These are phyloP conservation scores for Lichenothelia convexa DNA, from an alignment of 495 filamentous ascomycete genomes.

Conservation along the genomic window DNA sequence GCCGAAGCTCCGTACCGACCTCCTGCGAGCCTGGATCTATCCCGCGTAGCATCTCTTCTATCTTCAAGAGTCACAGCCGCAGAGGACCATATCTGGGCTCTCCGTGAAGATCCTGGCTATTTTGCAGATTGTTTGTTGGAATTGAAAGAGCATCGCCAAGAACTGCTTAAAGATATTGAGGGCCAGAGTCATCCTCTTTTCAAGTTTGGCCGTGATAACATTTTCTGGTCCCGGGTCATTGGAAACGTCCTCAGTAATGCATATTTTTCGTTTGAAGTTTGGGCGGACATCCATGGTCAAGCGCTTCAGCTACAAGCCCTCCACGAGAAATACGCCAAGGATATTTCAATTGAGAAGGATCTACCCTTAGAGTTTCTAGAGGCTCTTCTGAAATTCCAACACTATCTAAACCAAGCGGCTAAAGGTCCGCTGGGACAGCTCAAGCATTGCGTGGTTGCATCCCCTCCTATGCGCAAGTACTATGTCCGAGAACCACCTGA, in stretches of 20 bases:
- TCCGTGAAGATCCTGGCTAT: slow-evolving; percentile 39
- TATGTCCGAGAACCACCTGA: slow-evolving; percentile 14
- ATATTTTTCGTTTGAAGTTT: slow-evolving; percentile 13
- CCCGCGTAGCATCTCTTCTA: slow-evolving; percentile 23
- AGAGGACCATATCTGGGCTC: slow-evolving; percentile 31
- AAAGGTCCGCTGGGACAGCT: slow-evolving; percentile 15
- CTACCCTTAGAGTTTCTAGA: slow-evolving; percentile 21
- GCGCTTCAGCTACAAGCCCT: slow-evolving; percentile 14
- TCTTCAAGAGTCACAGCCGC: slow-evolving; percentile 19
- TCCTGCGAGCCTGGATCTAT: slow-evolving; percentile 25
- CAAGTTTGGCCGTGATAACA: slow-evolving; percentile 2
- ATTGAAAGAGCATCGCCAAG: slow-evolving; percentile 24
- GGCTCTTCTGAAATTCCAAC: slow-evolving; percentile 20
- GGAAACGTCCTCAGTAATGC: slow-evolving; percentile 14
- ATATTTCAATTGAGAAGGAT: slow-evolving; percentile 15
- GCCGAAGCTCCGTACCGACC: slow-evolving; percentile 30
- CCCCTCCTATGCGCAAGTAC: slow-evolving; percentile 21
- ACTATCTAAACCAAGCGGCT: slow-evolving; percentile 15
- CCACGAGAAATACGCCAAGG: slow-evolving; percentile 13
- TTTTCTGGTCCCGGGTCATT: slow-evolving; percentile 22
- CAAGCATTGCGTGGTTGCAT: slow-evolving; percentile 10
- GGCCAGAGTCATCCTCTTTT: slow-evolving; percentile 17
- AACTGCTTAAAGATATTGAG: slow-evolving; percentile 18
- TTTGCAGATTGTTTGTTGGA: slow-evolving; percentile 23
- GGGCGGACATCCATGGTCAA: slow-evolving; percentile 16